Percentiles rank a stretch among this genome's conserved stretches.
phyloP scores from a whole-genome alignment of 164 flowering plant species.

The Buxus sempervirens region DNA sequence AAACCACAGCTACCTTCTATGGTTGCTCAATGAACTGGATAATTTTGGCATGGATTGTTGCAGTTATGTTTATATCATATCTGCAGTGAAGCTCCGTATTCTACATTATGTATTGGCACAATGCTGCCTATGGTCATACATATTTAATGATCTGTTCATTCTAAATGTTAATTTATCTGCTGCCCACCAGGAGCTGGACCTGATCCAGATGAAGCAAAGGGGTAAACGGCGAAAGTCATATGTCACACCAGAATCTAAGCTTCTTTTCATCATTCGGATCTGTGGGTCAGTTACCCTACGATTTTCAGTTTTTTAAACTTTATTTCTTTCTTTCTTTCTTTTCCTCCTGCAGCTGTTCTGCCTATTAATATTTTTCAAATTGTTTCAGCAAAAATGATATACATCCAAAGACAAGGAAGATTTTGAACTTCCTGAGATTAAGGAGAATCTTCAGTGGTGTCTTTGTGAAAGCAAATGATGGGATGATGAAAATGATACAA shows the following conservation, averaged over 20 bases:
- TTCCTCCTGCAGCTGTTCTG: background rate
- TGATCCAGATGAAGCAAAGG: slow-evolving; percentile 66
- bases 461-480: slow-evolving; percentile 61
- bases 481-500: slow-evolving; percentile 46
- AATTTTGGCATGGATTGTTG: too few relatives aligned
- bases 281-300: slow-evolving; percentile 48
- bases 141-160: background rate
- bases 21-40: too few relatives aligned
- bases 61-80: too few relatives aligned
- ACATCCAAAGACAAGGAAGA: slow-evolving; percentile 60
- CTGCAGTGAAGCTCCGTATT: too few relatives aligned
- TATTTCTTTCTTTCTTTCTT: background rate
- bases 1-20: too few relatives aligned
- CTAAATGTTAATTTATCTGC: background rate
- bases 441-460: slow-evolving; percentile 50
- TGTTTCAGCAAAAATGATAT: slow-evolving; percentile 60
- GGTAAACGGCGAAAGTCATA: slow-evolving; percentile 28
- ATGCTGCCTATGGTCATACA: too few relatives aligned
- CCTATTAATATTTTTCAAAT: background rate
- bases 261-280: slow-evolving; percentile 73
- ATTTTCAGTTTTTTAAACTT: background rate
- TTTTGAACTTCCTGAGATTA: slow-evolving; percentile 44
- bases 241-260: slow-evolving; percentile 33
- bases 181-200: slow-evolving; percentile 59
- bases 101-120: too few relatives aligned